Base-by-base conservation (phyloP, 768 basidiomycete species). In the Suillus discolor region DNA sequence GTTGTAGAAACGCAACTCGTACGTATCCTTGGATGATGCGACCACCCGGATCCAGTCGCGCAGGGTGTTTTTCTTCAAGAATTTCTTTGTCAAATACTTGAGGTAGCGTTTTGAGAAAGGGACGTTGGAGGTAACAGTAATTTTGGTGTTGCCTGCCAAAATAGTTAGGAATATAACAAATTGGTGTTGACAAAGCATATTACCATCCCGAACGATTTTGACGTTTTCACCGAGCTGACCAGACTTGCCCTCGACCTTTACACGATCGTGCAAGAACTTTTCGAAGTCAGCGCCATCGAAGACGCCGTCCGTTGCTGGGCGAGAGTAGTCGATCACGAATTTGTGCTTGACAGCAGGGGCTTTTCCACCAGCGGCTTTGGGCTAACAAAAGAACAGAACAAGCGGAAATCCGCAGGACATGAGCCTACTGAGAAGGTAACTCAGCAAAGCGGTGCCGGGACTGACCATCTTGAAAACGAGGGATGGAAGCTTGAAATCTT, bases 1-100 rank as follows among this genome's bases (percentile, higher is more conserved):
- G 78, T 94, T 95, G 84, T 93, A 96, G 91, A 96, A 97, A 71
- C 91, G 87, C 70, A 99, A 89, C 74, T 96, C 89, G 82, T 98
- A 99, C 72, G 85, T 87, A 77, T 97, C 94, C 84, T 98, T 97
- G 62, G 89, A 85, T 38, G 94, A 90, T 49, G 97, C 94, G 71
- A 99, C 94, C 60, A 68, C 90, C 88, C 95, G 96, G 78, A 98
- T 94, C 93, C 95, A 98, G 82, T 98, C 96, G 70, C 96, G 90
- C 72, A 97, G 86, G 54, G 85, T 82, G 83, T 96, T 96, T 88
- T 97, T 97, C 88, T 99, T 99, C 81, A 99, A 86, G 87, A 94
- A 96, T 84, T 97, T 97, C 87, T 99, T 99, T 68, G 97, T 98
- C 67, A 99, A 85, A 82, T 99, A 99, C 82, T 99, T 98, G 78